Evolutionary conservation across 1,284 basidiomycete genomes (phyloP).

Genomic region (Peniophora sp.): DNA sequence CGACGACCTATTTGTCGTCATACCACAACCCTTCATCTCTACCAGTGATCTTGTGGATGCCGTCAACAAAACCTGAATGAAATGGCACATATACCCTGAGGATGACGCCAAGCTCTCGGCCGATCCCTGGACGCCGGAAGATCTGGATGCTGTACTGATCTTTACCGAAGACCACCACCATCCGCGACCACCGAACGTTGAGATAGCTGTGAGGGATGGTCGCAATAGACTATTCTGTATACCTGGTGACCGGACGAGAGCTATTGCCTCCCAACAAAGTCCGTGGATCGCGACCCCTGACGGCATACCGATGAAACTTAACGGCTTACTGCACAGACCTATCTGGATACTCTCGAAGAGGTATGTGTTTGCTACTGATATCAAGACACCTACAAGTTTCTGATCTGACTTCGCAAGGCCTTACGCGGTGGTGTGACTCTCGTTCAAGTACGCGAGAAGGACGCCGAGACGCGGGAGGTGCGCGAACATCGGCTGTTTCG

Average conservation of each 20-base stretch:
- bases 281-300: not conserved
- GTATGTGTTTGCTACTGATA: slow-evolving; percentile 32
- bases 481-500: too few relatives aligned
- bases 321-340: slow-evolving; percentile 43
- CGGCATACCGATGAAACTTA: not conserved
- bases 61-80: too few relatives aligned
- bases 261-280: slow-evolving; percentile 78
- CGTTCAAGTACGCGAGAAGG: slow-evolving; percentile 87
- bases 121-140: too few relatives aligned
- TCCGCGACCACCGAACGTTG: too few relatives aligned
- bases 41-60: too few relatives aligned
- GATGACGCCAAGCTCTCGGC: too few relatives aligned
- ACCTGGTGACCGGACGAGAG: slow-evolving; percentile 81
- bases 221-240: slow-evolving; percentile 67
- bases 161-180: too few relatives aligned
- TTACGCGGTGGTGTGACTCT: slow-evolving; percentile 82
- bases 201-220: not conserved
- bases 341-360: slow-evolving; percentile 73
- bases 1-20: too few relatives aligned
- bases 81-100: too few relatives aligned
- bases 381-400: not conserved
- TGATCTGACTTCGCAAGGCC: slow-evolving; percentile 35
- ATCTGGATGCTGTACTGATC: too few relatives aligned
- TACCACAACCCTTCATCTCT: too few relatives aligned
- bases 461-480: slow-evolving; percentile 71